phyloP scores from a whole-genome alignment of 2,329 filamentous ascomycete species.

The Rhynchosporium graminicola region DNA sequence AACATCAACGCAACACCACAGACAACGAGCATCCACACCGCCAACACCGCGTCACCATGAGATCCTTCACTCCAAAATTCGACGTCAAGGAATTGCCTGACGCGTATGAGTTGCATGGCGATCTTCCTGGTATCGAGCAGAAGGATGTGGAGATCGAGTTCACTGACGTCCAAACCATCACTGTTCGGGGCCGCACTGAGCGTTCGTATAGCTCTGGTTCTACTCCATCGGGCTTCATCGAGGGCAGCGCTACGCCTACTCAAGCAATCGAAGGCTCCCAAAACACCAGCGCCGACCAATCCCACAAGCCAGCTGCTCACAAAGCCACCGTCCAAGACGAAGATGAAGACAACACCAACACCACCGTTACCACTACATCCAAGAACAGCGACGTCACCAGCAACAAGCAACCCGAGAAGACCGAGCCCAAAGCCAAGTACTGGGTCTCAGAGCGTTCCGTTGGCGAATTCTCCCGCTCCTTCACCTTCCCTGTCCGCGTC shows the following conservation, averaged over 20 bases:
- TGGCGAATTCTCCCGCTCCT: constrained; percentile 68
- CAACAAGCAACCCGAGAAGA: constrained; percentile 23
- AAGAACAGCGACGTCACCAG: constrained; percentile 14
- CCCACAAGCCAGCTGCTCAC: constrained; percentile 24
- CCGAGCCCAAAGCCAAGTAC: constrained; percentile 55
- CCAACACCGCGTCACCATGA: constrained; percentile 36
- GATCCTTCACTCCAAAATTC: constrained; percentile 72
- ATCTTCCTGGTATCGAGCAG: constrained; percentile 74
- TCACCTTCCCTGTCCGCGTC: constrained; percentile 66
- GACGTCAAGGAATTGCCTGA: constrained; percentile 71
- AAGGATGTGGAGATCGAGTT: constrained; percentile 78
- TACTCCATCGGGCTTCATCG: constrained; percentile 50
- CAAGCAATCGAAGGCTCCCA: constrained; percentile 2
- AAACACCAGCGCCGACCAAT: background rate
- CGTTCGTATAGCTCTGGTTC: constrained; percentile 55
- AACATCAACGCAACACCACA: constrained; percentile 45
- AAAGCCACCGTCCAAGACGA: constrained; percentile 60
- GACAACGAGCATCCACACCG: constrained; percentile 16
- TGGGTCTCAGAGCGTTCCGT: constrained; percentile 69
- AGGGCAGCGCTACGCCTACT: constrained; percentile 38
- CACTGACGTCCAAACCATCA: constrained; percentile 71
- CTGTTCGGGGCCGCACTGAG: constrained; percentile 70
- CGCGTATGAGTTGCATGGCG: constrained; percentile 75
- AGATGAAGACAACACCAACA: constrained; percentile 19
- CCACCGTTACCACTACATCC: constrained; percentile 11